Conservation (phyloP, 345 rosid species). For the Moricandia moricandioides region DNA sequence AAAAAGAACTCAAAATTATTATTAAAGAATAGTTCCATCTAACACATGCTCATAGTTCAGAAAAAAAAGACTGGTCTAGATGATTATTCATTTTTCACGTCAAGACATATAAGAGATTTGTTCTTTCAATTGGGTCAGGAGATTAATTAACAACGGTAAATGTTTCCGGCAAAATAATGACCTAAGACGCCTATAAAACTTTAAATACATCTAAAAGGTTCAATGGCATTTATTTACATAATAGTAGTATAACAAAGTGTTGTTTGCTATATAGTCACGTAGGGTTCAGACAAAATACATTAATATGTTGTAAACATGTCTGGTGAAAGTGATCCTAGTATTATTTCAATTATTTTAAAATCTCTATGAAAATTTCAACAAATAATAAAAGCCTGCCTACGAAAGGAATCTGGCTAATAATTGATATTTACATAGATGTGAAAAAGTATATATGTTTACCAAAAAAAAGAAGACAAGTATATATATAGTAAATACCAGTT, state of each 20-base stretch:
- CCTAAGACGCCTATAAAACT: background rate
- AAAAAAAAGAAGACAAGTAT: too few species aligned
- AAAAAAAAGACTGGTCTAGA: background rate
- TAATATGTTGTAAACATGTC: conserved; percentile 1
- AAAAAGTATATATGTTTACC: background rate
- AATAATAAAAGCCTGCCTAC: background rate
- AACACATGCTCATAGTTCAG: background rate
- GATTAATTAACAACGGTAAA: too few species aligned
- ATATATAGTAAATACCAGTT: conserved; percentile 47
- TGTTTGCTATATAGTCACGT: conserved; percentile 4
- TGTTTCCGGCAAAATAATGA: too few species aligned
- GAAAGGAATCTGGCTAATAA: background rate
- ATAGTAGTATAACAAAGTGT: background rate
- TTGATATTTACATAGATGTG: background rate
- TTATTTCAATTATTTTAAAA: background rate
- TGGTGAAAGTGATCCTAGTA: conserved; percentile 12
- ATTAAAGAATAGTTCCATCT: background rate
- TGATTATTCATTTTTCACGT: too few species aligned
- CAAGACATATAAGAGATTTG: too few species aligned
- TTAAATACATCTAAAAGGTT: background rate
- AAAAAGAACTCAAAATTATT: too few species aligned
- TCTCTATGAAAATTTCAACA: background rate
- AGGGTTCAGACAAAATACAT: background rate
- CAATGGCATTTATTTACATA: background rate
- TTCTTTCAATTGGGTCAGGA: too few species aligned